These are phyloP conservation scores for Oryza meridionalis DNA, from an alignment of 176 grass and related monocot genomes.

Conservation along the genomic window DNA sequence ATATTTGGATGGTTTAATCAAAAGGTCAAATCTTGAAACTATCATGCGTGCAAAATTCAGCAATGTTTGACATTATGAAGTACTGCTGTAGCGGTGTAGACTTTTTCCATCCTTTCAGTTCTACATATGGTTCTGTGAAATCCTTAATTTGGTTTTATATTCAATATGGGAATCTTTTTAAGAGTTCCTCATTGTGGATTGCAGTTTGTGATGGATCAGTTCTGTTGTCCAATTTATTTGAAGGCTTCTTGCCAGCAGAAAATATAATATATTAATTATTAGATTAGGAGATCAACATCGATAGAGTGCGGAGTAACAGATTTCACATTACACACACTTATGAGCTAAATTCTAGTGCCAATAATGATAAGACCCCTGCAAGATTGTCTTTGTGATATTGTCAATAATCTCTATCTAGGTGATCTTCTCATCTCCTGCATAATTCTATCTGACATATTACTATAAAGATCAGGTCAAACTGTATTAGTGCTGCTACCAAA, in stretches of 20 bases:
- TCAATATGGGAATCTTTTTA: not conserved
- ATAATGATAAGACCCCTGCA: slow-evolving; percentile 10
- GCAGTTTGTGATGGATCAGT: slow-evolving; percentile 12
- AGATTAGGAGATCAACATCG: not conserved
- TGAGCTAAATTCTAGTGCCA: not conserved
- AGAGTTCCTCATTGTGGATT: not conserved
- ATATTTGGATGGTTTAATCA: not conserved
- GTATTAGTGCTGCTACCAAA: not conserved
- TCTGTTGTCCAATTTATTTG: not conserved
- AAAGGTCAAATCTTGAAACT: not conserved
- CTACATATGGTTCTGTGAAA: not conserved
- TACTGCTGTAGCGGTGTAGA: not conserved
- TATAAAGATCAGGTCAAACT: slow-evolving; percentile 13
- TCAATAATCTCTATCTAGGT: not conserved
- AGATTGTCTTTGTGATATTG: not conserved
- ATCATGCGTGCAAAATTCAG: not conserved
- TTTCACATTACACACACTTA: not conserved
- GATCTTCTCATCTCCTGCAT: slow-evolving; percentile 1
- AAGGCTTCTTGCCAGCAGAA: not conserved
- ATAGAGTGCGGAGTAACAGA: not conserved
- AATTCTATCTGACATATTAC: not conserved
- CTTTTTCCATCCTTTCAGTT: not conserved
- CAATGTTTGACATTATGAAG: not conserved
- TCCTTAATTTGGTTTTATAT: slow-evolving; percentile 3
- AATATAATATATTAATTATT: not conserved